These are phyloP conservation scores for Penicillium diatomitis DNA, from an alignment of 495 filamentous ascomycete species.

Conservation along the genomic window DNA sequence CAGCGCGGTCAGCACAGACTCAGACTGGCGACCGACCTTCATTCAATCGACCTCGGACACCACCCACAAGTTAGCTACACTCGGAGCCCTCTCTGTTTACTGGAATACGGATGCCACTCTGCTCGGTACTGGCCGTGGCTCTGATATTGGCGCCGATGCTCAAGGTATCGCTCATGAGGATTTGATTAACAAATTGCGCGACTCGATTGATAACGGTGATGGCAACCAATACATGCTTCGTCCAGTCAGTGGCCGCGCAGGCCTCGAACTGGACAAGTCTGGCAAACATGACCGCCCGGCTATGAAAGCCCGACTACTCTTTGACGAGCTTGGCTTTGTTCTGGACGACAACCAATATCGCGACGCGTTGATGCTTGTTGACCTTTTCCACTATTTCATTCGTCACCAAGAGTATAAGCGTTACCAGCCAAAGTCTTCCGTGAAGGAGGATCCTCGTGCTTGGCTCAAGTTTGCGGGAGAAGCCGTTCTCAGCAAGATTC, in stretches of 20 bases:
- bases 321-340: slow-evolving; percentile 92
- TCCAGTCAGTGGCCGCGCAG: slow-evolving; percentile 85
- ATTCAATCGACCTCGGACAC: slow-evolving; percentile 74
- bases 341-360: slow-evolving; percentile 95
- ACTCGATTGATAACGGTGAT: slow-evolving; percentile 65
- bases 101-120: slow-evolving; percentile 93
- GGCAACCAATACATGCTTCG: slow-evolving; percentile 91
- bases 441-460: slow-evolving; percentile 83
- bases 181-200: slow-evolving; percentile 63
- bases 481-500: slow-evolving; percentile 84
- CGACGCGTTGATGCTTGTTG: slow-evolving; percentile 93
- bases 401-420: slow-evolving; percentile 97
- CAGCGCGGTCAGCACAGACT: slow-evolving; percentile 91
- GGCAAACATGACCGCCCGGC: slow-evolving; percentile 71
- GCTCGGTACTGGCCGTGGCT: slow-evolving; percentile 62
- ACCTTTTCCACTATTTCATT: slow-evolving; percentile 96
- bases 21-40: slow-evolving; percentile 87
- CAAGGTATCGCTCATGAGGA: slow-evolving; percentile 60
- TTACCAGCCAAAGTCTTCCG: slow-evolving; percentile 72
- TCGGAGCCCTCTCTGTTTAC: slow-evolving; percentile 83
- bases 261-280: slow-evolving; percentile 87
- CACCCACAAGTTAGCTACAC: slow-evolving; percentile 84
- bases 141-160: slow-evolving; percentile 51
- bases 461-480: slow-evolving; percentile 88
- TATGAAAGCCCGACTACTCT: slow-evolving; percentile 82